phyloP scores from a whole-genome alignment of 768 basidiomycete species.

The Gelatoporia subvermispora region DNA sequence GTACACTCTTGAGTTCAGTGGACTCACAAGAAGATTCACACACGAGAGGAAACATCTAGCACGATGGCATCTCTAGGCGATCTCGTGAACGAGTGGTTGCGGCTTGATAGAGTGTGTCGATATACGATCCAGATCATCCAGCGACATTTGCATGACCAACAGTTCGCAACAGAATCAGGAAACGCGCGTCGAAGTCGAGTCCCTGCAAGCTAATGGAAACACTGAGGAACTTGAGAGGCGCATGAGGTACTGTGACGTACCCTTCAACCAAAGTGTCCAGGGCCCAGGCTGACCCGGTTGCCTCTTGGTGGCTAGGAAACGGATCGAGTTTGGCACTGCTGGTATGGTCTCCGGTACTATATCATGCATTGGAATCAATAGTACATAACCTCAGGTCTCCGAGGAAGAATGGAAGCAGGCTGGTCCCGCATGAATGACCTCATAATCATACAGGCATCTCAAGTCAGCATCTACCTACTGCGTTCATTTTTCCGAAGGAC shows the following conservation, averaged over 20 bases:
- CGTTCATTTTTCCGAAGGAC: background rate
- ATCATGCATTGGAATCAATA: background rate
- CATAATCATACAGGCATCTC: constrained; percentile 76
- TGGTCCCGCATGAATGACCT: constrained; percentile 92
- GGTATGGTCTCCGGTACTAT: constrained; percentile 36
- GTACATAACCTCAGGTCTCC: constrained; percentile 45
- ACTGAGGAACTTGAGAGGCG: constrained; percentile 48
- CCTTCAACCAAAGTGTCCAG: background rate
- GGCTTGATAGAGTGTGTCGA: background rate
- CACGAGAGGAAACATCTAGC: background rate
- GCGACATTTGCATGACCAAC: no score
- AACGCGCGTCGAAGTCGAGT: constrained; percentile 45
- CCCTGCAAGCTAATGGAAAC: constrained; percentile 38
- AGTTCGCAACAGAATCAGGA: constrained; percentile 40
- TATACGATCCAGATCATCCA: background rate
- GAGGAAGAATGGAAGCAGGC: constrained; percentile 84
- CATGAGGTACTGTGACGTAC: constrained; percentile 45
- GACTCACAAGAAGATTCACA: background rate
- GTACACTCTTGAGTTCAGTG: background rate
- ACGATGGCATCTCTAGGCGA: background rate
- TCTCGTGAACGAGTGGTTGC: constrained; percentile 2
- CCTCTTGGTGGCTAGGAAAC: constrained; percentile 33
- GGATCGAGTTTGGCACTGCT: constrained; percentile 87
- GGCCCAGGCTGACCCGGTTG: background rate
- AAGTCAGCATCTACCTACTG: constrained; percentile 37